Evolutionary conservation across 208 protist species (phyloP).

Genomic region (Wallacemonas sp.): DNA sequence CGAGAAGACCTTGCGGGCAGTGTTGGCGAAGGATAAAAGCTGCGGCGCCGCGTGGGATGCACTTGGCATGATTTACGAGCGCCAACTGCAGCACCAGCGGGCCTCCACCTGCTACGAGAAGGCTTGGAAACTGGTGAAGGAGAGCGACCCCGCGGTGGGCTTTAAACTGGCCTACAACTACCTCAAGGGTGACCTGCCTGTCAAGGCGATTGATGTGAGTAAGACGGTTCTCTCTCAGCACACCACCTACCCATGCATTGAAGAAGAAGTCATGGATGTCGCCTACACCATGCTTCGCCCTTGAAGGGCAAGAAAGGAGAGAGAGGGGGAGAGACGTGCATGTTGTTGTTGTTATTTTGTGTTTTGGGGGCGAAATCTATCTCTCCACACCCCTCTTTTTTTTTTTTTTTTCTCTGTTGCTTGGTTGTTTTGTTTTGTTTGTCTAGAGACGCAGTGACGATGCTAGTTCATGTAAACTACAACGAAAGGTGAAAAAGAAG

Average conservation of each 20-base stretch:
- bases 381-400: too few species aligned
- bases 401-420: neutral
- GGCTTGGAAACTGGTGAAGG: conserved; percentile 91
- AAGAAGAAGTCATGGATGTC: conserved; percentile 92
- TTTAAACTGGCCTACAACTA: conserved; percentile 97
- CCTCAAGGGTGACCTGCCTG: conserved; percentile 91
- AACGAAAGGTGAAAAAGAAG: too few species aligned
- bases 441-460: too few species aligned
- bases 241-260: conserved; percentile 92
- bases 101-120: conserved; percentile 93
- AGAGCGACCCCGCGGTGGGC: conserved; percentile 86
- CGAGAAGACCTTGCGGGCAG: conserved; percentile 50
- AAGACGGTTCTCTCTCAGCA: conserved; percentile 88
- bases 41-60: conserved; percentile 86
- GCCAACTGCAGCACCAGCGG: conserved; percentile 81
- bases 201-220: conserved; percentile 95
- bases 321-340: neutral
- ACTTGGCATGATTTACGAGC: conserved; percentile 90
- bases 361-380: neutral
- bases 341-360: conserved; percentile 7
- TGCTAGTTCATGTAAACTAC: too few species aligned
- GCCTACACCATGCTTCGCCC: conserved; percentile 83
- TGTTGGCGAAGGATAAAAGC: conserved; percentile 72
- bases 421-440: too few species aligned
- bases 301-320: conserved; percentile 17